Evolutionary conservation across 2,329 filamentous ascomycete species (phyloP), one percentile per base, ranked within the genome.

Genomic region (Fusarium sulawesiense): DNA sequence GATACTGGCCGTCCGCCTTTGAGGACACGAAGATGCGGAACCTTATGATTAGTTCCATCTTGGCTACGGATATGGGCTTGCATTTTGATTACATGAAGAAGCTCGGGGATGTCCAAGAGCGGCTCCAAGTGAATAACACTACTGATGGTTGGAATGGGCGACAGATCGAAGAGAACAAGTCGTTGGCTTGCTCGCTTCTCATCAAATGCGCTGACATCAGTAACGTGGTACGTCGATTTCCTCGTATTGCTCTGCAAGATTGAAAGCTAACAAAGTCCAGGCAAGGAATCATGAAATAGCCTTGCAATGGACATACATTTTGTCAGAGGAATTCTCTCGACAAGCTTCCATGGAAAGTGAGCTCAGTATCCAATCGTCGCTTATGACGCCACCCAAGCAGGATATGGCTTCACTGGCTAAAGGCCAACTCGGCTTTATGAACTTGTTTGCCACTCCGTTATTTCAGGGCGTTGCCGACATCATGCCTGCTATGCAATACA

Each of bases 161-260:
- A 71, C 87, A 91, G 72, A 78, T 91, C 13, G 91, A 96, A 65
- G 91, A 94, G 72, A 88, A 94, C 72, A 92, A 91, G 72, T 89
- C 92, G 12, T 82, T 98, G 48, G 84, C 92, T n/a, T 98, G 96
- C 80, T 94, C 94, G 16, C 83, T 99, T 60, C 83, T 99, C 63
- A 98, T 99, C 82, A 99, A 99, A 80, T 98, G 96, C 78, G 96
- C 96, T 41, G 96, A 99, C 79, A 98, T 99, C 77, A 98, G 95
- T 82, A 99, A 99, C 78, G 96, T 98, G 79, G 93, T 95, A 86
- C 79, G 92, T 91, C 37, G 11, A 45, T 11, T 9, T 34, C 11
- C 18, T 34, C 10, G 20, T 7, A 29, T 23, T 51, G 34, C 25
- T 12, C 14, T 13, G 10, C 29, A 49, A 16, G 7, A 25, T 29